These are phyloP conservation scores for Tanozyma kutaoensis DNA, from an alignment of 805 yeast genomes.

Conservation along the genomic window DNA sequence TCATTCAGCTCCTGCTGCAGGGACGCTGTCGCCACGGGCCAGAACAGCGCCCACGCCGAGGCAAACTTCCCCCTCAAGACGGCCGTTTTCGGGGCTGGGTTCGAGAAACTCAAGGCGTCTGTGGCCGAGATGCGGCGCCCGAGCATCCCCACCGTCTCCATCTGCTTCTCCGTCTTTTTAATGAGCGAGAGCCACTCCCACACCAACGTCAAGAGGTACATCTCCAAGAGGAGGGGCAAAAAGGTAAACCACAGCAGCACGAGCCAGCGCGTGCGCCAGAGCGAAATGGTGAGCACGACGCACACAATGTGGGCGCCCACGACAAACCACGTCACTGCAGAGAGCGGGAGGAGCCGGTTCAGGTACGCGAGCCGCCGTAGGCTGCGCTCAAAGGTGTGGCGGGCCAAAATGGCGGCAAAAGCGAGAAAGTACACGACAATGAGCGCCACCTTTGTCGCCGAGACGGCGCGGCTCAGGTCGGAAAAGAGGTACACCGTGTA, in stretches of 20 bases:
- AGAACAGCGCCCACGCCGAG: too few species aligned
- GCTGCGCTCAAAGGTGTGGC: conserved; percentile 23
- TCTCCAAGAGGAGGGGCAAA: conserved; percentile 28
- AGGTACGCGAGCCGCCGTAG: conserved; percentile 31
- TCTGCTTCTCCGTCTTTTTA: conserved; percentile 31
- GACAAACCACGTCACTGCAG: conserved; percentile 27
- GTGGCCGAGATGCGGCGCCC: conserved; percentile 46
- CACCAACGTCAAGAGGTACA: conserved; percentile 36
- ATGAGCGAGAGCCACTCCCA: conserved; percentile 61
- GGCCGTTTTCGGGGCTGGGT: too few species aligned
- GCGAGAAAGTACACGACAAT: conserved; percentile 6
- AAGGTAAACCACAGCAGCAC: conserved; percentile 37
- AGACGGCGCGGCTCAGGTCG: too few species aligned
- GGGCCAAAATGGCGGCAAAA: conserved; percentile 18
- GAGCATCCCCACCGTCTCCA: conserved; percentile 43
- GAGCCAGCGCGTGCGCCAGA: conserved; percentile 18
- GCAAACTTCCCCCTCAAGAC: too few species aligned
- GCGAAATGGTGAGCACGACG: conserved; percentile 12
- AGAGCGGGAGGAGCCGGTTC: conserved; percentile 32
- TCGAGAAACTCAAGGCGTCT: conserved; percentile 13
- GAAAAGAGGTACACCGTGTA: too few species aligned
- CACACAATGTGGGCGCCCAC: conserved; percentile 23
- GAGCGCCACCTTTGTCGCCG: too few species aligned
- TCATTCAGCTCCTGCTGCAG: too few species aligned
- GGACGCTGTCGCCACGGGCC: too few species aligned